Base-by-base conservation (phyloP, 225 moss, liverwort and hornwort genomes). In the Marchantia polymorpha region DNA sequence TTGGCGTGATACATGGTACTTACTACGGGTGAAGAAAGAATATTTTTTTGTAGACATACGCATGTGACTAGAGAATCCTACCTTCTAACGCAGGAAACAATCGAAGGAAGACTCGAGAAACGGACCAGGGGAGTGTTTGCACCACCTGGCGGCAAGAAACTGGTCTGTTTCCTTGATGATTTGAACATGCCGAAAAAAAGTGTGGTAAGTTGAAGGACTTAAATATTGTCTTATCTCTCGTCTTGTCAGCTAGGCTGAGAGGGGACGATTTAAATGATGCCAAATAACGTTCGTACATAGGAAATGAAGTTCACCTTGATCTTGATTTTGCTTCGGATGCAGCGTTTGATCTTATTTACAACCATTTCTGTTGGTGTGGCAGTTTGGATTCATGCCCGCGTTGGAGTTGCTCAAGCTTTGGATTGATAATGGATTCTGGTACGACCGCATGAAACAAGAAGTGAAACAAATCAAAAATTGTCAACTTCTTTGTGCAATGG, bases 341-440 rank as follows among this genome's bases (percentile, higher is more conserved):
- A 14, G 14, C 17, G n/a, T 15, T 31, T 67, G 67, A 8, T 67
- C 23, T n/a, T 50, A 49, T 73, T 6, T 73, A 12, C 47, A 12
- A 72, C 16, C 23, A 52, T 7, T 46, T 10, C 15, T 46, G 10
- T 51, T 77, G 72, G 58, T 2, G 51, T 48, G 23, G 49, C 86
- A 93, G 92, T 93, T 93, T 77, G 92, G 92, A 0, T 93, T 93
- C 55, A 91, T 93, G 89, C 92, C 92, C 78, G 86, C 92, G 20
- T 63, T 93, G 76, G 92, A 93, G 72, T 83, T 93, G 48, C 84
- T 93, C 67, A 93, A 93, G 70, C 81, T 93, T 46, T 93, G 92
- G 92, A 91, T 93, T 81, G 92, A 93, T 64, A 93, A 91, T 79
- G 92, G 92, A 39, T 93, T 93, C 67, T 91, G 91, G 91, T 93